A percentile compares a stretch with the other conserved stretches of the same genome.
Evolutionary conservation across 306 rosid species (phyloP).

Genomic region (Rosa lucieae): DNA sequence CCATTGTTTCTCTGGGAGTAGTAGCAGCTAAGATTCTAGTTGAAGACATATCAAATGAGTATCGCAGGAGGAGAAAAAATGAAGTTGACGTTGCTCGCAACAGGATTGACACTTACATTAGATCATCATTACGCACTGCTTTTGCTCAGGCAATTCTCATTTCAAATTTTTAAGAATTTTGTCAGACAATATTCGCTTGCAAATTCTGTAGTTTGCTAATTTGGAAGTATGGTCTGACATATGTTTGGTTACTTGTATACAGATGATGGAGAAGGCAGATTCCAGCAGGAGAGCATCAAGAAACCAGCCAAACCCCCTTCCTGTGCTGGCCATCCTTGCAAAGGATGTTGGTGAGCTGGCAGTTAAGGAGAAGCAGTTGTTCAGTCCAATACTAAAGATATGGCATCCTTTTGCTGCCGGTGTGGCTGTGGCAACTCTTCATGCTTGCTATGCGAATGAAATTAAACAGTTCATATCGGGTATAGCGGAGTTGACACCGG

Average conservation of each 20-base stretch:
- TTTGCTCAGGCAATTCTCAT: conserved; percentile 78
- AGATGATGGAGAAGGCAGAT: conserved; percentile 98
- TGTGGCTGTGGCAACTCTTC: conserved; percentile 97
- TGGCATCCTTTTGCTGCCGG: conserved; percentile 98
- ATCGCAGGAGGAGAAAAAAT: conserved; percentile 79
- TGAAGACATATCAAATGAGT: conserved; percentile 92
- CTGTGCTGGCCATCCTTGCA: conserved; percentile 85
- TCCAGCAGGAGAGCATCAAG: conserved; percentile 95
- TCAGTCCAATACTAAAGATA: conserved; percentile 88
- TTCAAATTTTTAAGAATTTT: not conserved
- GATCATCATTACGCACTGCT: conserved; percentile 92
- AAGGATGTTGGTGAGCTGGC: conserved; percentile 94
- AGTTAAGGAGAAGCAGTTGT: conserved; percentile 68
- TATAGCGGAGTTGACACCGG: conserved; percentile 87
- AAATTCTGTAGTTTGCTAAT: not conserved
- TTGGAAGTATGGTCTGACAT: conserved; percentile 31
- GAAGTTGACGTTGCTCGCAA: conserved; percentile 90
- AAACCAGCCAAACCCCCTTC: conserved; percentile 88
- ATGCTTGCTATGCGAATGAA: conserved; percentile 88
- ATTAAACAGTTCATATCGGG: conserved; percentile 83
- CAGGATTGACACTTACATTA: conserved; percentile 91
- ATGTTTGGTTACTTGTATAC: conserved; percentile 27
- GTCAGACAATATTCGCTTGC: not conserved
- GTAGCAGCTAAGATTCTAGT: conserved; percentile 88
- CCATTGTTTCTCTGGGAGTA: conserved; percentile 92